Base-by-base conservation (phyloP, 495 filamentous ascomycete genomes). In the Acidiella bohemica region DNA sequence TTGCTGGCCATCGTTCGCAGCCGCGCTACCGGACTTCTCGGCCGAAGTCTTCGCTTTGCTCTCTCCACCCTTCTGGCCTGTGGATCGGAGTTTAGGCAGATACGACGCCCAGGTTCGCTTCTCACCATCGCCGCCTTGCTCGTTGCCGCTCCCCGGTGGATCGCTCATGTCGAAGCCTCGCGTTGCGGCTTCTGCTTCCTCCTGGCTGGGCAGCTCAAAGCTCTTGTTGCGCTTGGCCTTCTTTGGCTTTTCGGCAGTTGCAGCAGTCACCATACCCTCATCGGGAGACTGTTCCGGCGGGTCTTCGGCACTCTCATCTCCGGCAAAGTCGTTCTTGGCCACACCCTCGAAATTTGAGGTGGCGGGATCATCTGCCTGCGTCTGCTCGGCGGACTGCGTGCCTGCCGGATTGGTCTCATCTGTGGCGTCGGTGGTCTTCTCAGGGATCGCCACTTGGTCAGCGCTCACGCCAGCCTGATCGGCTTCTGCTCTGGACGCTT, bases 381-480 rank as follows among this genome's bases (percentile, higher is more conserved):
- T 29, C 26, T 46, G 20, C 30, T 33, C 20, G 7, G 46, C 29
- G 14, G 30, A 17, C 14, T 7, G 6, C 7, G 8, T 6, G 8
- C 17, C 30, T 33, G 30, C 8, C 17, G 30, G 30, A 17, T 33
- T 14, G n/a, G 32, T 23, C 17, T 20, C 39, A 31, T 18, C 23
- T 29, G 22, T 43, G 11, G 16, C 41, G 7, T 54, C 44, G 3
- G 47, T 44, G 4, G 51, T 40, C 26, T 53, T 49, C 41, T 40
- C 47, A 2, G 57, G 57, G 24, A 58, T 32, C 5, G 53, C 47
- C 2, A 56, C 36, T 27, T 53, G 26, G 17, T 47, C 39, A 4
- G 24, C 36, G 19, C 26, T 18, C 9, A 25, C 26, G 24, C 36
- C 36, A 16, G 36, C 36, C 36, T 39, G 5, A 17, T 34, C 27